Conservation (phyloP, 306 rosid species). For the Ormosia emarginata region DNA sequence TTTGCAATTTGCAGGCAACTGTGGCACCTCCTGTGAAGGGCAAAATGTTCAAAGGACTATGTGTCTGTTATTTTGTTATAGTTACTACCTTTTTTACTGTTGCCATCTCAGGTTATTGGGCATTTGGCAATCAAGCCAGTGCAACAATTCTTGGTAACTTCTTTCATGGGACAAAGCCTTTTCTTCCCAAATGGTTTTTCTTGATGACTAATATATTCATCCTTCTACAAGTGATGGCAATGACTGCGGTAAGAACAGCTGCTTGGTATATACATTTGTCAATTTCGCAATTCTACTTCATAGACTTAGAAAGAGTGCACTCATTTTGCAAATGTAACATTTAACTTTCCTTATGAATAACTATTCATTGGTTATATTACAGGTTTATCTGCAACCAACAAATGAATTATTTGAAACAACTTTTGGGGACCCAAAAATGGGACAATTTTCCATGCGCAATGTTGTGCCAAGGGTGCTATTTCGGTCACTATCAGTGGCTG, state of each 20-base stretch:
- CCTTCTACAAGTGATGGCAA: conserved; percentile 59
- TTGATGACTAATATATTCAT: conserved; percentile 58
- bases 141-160: conserved; percentile 54
- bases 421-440: conserved; percentile 59
- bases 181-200: conserved; percentile 72
- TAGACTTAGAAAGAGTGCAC: neutral
- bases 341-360: conserved; percentile 3
- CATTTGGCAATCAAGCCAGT: conserved; percentile 64
- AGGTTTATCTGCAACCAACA: conserved; percentile 83
- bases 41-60: conserved; percentile 79
- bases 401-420: conserved; percentile 64
- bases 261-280: neutral
- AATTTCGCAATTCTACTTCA: neutral
- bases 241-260: conserved; percentile 52
- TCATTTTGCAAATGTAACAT: neutral
- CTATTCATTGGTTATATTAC: neutral
- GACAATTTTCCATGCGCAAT: conserved; percentile 57
- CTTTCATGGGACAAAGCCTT: conserved; percentile 25
- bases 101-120: conserved; percentile 83
- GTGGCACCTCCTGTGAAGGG: conserved; percentile 74
- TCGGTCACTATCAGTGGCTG: conserved; percentile 60
- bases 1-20: conserved; percentile 59
- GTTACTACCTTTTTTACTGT: conserved; percentile 47
- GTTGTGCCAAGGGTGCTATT: conserved; percentile 58
- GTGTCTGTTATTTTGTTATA: conserved; percentile 64